A percentile compares a stretch with the other conserved stretches of the same genome.
Conservation (phyloP, 768 basidiomycete genomes). For the Leccinum disarticulatum region DNA sequence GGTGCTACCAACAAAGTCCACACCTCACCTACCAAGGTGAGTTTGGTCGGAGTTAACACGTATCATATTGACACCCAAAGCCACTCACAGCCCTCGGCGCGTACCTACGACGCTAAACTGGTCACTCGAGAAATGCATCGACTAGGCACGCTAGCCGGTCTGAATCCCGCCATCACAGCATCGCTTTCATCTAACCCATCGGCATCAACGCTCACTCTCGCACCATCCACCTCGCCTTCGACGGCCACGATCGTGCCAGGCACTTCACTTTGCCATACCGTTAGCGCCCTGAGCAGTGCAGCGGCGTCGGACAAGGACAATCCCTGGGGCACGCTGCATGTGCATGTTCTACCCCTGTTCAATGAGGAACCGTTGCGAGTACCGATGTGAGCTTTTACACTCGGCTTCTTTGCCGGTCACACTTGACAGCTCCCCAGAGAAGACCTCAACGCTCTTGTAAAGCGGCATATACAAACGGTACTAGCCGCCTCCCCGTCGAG, state of each 20-base stretch:
- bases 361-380: conserved; percentile 84
- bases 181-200: conserved; percentile 44
- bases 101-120: conserved; percentile 78
- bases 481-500: conserved; percentile 73
- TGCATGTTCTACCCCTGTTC: conserved; percentile 88
- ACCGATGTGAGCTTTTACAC: conserved; percentile 61
- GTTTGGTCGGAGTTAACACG: conserved; percentile 24
- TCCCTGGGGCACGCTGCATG: conserved; percentile 83
- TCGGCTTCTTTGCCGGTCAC: background rate
- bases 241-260: conserved; percentile 31
- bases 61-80: conserved; percentile 8
- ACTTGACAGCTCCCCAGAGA: conserved; percentile 52
- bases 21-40: conserved; percentile 37
- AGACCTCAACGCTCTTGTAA: conserved; percentile 82
- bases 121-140: conserved; percentile 86
- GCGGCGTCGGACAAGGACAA: conserved; percentile 50
- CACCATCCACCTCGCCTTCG: conserved; percentile 42
- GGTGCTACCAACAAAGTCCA: conserved; percentile 27
- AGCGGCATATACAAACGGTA: conserved; percentile 71
- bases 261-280: conserved; percentile 34
- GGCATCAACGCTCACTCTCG: conserved; percentile 43
- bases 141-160: conserved; percentile 60
- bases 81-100: conserved; percentile 51
- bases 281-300: conserved; percentile 18
- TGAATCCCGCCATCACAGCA: conserved; percentile 44